A percentile compares a stretch with the other conserved stretches of the same genome.
Evolutionary conservation across 2,329 filamentous ascomycete genomes (phyloP).

Genomic region (Exophiala sideris): DNA sequence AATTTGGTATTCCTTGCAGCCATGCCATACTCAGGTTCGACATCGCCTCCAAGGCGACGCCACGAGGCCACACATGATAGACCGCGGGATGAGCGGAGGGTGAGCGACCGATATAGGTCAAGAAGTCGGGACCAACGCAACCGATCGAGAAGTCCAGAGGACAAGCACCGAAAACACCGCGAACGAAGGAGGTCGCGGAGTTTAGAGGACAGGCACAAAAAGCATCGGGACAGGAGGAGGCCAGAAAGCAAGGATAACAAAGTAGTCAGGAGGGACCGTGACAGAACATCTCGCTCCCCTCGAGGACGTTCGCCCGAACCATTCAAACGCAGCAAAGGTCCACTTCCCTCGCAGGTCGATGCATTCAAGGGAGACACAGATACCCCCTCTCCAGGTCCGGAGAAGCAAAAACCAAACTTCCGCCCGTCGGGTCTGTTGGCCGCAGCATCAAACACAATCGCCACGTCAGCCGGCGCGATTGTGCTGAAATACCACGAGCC

Average conservation of each 20-base stretch:
- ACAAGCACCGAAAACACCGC: background rate
- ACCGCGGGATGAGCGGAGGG: constrained; percentile 1
- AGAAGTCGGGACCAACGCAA: constrained; percentile 12
- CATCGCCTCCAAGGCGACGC: constrained; percentile 8
- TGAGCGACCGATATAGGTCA: constrained; percentile 2
- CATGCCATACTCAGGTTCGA: constrained; percentile 15
- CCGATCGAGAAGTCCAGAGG: constrained; percentile 7
- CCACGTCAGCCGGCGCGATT: constrained; percentile 60
- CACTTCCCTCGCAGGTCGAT: constrained; percentile 46
- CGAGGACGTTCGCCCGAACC: constrained; percentile 13
- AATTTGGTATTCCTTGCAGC: background rate
- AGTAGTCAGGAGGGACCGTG: constrained; percentile 1
- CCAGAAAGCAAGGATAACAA: background rate
- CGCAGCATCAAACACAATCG: constrained; percentile 80
- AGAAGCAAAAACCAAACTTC: constrained; percentile 88
- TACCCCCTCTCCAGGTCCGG: constrained; percentile 38
- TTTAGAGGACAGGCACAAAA: background rate
- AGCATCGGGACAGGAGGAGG: background rate
- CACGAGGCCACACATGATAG: background rate
- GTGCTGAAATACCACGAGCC: constrained; percentile 96
- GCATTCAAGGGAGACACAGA: constrained; percentile 37
- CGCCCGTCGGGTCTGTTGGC: constrained; percentile 76
- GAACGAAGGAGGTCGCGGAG: constrained; percentile 1
- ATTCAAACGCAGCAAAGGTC: constrained; percentile 23
- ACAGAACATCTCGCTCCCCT: constrained; percentile 20